A percentile compares a stretch with the other conserved stretches of the same genome.
Evolutionary conservation across 768 basidiomycete species (phyloP).

Genomic region (Arthromyces matolae): DNA sequence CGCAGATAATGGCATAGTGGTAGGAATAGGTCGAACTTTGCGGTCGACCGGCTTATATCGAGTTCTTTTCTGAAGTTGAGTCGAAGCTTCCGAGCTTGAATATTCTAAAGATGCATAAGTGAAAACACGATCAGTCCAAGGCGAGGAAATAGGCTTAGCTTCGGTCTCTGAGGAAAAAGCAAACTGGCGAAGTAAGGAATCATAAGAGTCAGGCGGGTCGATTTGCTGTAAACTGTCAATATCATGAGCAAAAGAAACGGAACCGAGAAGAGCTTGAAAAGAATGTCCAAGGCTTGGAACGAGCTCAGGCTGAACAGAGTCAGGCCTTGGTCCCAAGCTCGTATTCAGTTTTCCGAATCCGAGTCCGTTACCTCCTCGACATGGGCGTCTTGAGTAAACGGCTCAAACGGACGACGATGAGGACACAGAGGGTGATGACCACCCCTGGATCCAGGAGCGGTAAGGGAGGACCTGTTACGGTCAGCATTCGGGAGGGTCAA

Average conservation of each 20-base stretch:
- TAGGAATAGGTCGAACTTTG: constrained; percentile 23
- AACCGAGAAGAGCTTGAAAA: not conserved
- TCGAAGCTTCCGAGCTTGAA: not conserved
- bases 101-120: not conserved
- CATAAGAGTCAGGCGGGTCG: constrained; percentile 13
- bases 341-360: constrained; percentile 11
- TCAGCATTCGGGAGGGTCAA: constrained; percentile 1
- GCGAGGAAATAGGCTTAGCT: not conserved
- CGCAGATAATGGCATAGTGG: constrained; percentile 20
- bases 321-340: constrained; percentile 6
- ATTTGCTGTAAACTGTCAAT: constrained; percentile 3
- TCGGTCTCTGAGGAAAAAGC: constrained; percentile 1
- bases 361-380: not conserved
- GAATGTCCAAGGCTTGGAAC: constrained; percentile 14
- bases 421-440: not conserved
- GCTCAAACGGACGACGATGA: not conserved
- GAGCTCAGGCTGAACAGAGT: constrained; percentile 4
- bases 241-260: not conserved
- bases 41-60: constrained; percentile 23
- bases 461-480: not conserved
- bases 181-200: constrained; percentile 3
- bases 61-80: not conserved
- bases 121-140: constrained; percentile 12
- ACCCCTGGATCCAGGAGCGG: not conserved
- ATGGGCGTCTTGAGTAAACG: too few relatives aligned